phyloP scores from a whole-genome alignment of 345 rosid genomes.

The Anastatica hierochuntica region DNA sequence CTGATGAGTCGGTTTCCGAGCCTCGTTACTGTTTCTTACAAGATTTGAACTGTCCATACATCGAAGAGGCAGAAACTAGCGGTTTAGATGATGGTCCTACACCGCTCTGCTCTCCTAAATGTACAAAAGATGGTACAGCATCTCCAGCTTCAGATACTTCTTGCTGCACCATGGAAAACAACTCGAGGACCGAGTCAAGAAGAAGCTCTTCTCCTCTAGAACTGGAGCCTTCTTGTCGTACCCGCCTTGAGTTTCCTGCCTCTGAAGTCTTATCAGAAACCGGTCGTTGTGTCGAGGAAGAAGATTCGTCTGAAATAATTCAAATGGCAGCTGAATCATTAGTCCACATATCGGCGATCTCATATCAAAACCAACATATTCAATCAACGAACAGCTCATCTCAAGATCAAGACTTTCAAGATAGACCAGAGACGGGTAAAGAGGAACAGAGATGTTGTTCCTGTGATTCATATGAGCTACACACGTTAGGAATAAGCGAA shows the following conservation, averaged over 20 bases:
- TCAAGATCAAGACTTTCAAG: slow-evolving; percentile 1
- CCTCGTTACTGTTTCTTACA: slow-evolving; percentile 20
- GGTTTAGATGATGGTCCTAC: neutral
- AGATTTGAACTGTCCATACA: slow-evolving; percentile 25
- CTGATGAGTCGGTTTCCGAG: slow-evolving; percentile 9
- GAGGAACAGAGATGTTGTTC: slow-evolving; percentile 25
- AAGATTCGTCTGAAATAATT: slow-evolving; percentile 19
- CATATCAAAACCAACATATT: neutral
- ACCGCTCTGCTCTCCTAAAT: neutral
- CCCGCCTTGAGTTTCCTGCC: neutral
- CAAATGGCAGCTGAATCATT: slow-evolving; percentile 53
- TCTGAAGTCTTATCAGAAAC: neutral
- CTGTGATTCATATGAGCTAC: slow-evolving; percentile 45
- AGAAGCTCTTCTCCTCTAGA: neutral
- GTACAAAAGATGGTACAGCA: neutral
- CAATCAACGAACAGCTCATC: neutral
- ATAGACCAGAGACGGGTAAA: neutral
- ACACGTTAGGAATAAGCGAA: slow-evolving; percentile 35
- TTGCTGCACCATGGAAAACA: slow-evolving; percentile 15
- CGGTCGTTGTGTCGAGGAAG: neutral
- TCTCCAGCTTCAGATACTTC: slow-evolving; percentile 7
- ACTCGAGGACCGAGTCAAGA: neutral
- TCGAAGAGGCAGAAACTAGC: slow-evolving; percentile 16
- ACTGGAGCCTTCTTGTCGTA: neutral
- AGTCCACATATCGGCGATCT: slow-evolving; percentile 22